Percentiles rank a stretch among this genome's conserved stretches.
Evolutionary conservation across 495 filamentous ascomycete genomes (phyloP).

Genomic region (Neurospora sp.): DNA sequence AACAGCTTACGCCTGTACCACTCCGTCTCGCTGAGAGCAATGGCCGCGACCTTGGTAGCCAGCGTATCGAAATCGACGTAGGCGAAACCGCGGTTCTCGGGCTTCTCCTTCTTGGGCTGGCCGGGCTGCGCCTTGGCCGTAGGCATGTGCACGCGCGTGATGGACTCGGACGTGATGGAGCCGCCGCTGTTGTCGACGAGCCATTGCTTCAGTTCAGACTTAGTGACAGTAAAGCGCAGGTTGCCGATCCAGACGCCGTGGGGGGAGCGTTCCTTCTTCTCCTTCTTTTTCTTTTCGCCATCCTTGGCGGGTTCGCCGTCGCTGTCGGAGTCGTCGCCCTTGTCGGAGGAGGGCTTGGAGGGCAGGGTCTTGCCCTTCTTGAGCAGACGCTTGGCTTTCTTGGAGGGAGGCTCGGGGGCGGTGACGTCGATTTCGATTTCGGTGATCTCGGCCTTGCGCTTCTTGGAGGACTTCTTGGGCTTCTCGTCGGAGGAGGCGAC

Average conservation of each 20-base stretch:
- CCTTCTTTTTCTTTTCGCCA: conserved; percentile 23
- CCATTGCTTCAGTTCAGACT: conserved; percentile 62
- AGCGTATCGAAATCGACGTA: conserved; percentile 82
- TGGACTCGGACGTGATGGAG: conserved; percentile 52
- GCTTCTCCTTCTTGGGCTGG: conserved; percentile 21
- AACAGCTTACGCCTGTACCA: conserved; percentile 65
- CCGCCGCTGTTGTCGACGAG: conserved; percentile 55
- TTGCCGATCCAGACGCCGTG: conserved; percentile 96
- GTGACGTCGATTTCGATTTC: conserved; percentile 85
- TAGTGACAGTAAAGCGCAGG: conserved; percentile 67
- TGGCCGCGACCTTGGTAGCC: conserved; percentile 55
- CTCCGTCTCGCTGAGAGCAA: conserved; percentile 72
- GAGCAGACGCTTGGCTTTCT: conserved; percentile 71
- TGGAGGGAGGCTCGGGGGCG: conserved; percentile 85
- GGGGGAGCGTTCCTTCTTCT: conserved; percentile 55
- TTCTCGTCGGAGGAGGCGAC: conserved; percentile 35
- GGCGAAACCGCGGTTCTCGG: conserved; percentile 74
- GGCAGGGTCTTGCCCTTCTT: conserved; percentile 59
- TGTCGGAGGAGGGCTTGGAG: conserved; percentile 27
- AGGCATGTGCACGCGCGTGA: conserved; percentile 80
- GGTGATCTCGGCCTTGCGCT: conserved; percentile 61
- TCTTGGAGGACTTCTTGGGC: conserved; percentile 54
- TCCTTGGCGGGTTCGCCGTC: conserved; percentile 17
- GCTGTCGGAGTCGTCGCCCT: conserved; percentile 21
- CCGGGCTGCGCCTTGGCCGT: conserved; percentile 23